These are phyloP conservation scores for Vanderwaltozyma tropicalis DNA, from an alignment of 805 yeast species.

Conservation along the genomic window DNA sequence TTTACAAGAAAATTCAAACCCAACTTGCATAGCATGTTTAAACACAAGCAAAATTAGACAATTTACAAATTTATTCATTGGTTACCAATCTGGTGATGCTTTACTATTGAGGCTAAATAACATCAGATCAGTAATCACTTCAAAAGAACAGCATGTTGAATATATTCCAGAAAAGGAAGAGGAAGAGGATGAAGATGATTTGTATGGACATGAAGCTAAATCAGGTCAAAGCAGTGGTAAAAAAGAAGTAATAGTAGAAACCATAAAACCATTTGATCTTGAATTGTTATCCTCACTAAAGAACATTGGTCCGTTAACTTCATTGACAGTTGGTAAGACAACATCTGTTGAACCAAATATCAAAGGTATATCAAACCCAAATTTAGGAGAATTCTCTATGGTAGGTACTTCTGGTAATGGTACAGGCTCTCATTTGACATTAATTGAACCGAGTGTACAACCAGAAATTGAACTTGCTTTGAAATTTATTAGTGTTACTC, in stretches of 20 bases:
- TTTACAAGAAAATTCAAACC: slow-evolving; percentile 17
- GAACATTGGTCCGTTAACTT: slow-evolving; percentile 66
- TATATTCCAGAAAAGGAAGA: slow-evolving; percentile 28
- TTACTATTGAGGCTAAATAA: slow-evolving; percentile 32
- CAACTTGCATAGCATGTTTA: slow-evolving; percentile 20
- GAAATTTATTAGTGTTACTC: slow-evolving; percentile 59
- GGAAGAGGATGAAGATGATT: slow-evolving; percentile 25
- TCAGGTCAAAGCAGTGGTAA: slow-evolving; percentile 12
- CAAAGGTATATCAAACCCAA: slow-evolving; percentile 62
- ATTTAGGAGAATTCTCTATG: slow-evolving; percentile 52
- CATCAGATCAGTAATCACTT: slow-evolving; percentile 20
- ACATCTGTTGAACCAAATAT: slow-evolving; percentile 40
- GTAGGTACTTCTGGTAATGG: slow-evolving; percentile 62
- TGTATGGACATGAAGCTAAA: slow-evolving; percentile 19
- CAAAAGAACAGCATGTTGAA: slow-evolving; percentile 34
- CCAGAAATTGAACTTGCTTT: slow-evolving; percentile 60
- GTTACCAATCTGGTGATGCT: slow-evolving; percentile 52
- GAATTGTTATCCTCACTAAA: slow-evolving; percentile 42
- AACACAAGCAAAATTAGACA: slow-evolving; percentile 19
- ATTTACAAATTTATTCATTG: slow-evolving; percentile 44
- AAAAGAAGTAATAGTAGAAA: slow-evolving; percentile 13
- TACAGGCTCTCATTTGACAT: slow-evolving; percentile 42
- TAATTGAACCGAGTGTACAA: slow-evolving; percentile 56
- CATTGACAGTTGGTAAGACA: slow-evolving; percentile 53
- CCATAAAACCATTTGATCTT: slow-evolving; percentile 31